Percentiles rank a stretch among this genome's conserved stretches.
Conservation (phyloP, 1,284 basidiomycete genomes). For the Naganishia albida region DNA sequence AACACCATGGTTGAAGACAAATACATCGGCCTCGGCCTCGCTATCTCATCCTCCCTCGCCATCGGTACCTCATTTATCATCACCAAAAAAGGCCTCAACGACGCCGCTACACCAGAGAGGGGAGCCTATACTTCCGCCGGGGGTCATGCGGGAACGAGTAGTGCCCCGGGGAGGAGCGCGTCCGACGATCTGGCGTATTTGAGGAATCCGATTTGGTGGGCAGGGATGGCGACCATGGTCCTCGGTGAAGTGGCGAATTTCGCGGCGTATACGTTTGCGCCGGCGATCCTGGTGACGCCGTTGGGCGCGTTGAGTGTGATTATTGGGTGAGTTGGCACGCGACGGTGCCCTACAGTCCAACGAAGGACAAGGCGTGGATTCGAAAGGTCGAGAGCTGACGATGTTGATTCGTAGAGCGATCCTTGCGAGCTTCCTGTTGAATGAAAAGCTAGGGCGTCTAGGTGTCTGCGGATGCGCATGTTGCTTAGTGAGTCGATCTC, state of each 20-base stretch:
- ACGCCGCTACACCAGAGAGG: conserved; percentile 68
- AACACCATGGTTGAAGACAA: conserved; percentile 76
- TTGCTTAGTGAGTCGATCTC: conserved; percentile 62
- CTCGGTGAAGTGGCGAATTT: conserved; percentile 98
- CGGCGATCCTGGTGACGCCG: conserved; percentile 94
- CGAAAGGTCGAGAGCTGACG: neutral
- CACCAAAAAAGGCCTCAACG: conserved; percentile 91
- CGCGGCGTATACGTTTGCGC: conserved; percentile 96
- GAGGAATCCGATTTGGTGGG: conserved; percentile 96
- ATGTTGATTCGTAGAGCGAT: conserved; percentile 64
- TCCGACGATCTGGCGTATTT: conserved; percentile 84
- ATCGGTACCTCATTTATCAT: conserved; percentile 80
- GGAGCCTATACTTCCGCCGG: conserved; percentile 44
- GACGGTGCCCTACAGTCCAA: too few relatives aligned
- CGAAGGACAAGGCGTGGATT: too few relatives aligned
- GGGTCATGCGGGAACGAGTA: conserved; percentile 52
- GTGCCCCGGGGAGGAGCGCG: conserved; percentile 46
- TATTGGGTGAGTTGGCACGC: conserved; percentile 69
- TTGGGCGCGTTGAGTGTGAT: conserved; percentile 95
- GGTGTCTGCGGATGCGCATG: conserved; percentile 89
- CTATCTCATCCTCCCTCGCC: conserved; percentile 55
- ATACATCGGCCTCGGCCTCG: conserved; percentile 84
- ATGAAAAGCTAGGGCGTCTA: conserved; percentile 91
- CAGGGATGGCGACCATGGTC: conserved; percentile 87
- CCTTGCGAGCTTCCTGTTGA: conserved; percentile 86